These are phyloP conservation scores for Erigeron philadelphicus DNA, from an alignment of 140 eudicot genomes.

Conservation along the genomic window DNA sequence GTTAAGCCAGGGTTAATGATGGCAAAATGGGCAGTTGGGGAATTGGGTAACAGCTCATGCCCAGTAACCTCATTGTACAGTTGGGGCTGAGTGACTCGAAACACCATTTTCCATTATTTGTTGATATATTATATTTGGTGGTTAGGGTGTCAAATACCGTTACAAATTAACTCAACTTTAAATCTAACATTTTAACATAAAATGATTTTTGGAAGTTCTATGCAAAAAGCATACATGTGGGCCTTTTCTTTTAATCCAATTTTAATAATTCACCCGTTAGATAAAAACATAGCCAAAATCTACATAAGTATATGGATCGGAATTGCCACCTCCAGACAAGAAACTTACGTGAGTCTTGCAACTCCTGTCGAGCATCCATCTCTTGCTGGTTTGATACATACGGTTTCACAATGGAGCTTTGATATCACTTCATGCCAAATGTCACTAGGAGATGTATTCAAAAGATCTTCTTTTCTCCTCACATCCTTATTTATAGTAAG, in stretches of 20 bases:
- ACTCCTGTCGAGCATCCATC: conserved; percentile 97
- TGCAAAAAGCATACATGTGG: too few species aligned
- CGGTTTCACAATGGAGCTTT: conserved; percentile 63
- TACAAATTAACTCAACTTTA: too few species aligned
- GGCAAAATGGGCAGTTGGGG: neutral
- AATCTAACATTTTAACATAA: too few species aligned
- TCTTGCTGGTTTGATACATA: conserved; percentile 85
- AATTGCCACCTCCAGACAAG: neutral
- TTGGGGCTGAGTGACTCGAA: too few species aligned
- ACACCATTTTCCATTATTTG: too few species aligned
- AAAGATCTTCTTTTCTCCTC: conserved; percentile 49
- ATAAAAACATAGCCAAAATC: neutral
- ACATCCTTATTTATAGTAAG: conserved; percentile 79
- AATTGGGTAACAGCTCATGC: too few species aligned
- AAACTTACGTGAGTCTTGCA: conserved; percentile 67
- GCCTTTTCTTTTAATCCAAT: neutral
- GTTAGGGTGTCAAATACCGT: too few species aligned
- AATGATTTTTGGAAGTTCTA: too few species aligned
- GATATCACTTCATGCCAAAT: conserved; percentile 63
- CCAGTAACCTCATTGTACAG: too few species aligned
- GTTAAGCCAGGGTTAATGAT: neutral
- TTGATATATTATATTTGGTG: too few species aligned
- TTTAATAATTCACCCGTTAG: neutral
- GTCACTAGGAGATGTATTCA: conserved; percentile 32
- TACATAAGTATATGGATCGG: neutral